Conservation (phyloP, 768 basidiomycete genomes). For the Paxillus ammoniavirescens region DNA sequence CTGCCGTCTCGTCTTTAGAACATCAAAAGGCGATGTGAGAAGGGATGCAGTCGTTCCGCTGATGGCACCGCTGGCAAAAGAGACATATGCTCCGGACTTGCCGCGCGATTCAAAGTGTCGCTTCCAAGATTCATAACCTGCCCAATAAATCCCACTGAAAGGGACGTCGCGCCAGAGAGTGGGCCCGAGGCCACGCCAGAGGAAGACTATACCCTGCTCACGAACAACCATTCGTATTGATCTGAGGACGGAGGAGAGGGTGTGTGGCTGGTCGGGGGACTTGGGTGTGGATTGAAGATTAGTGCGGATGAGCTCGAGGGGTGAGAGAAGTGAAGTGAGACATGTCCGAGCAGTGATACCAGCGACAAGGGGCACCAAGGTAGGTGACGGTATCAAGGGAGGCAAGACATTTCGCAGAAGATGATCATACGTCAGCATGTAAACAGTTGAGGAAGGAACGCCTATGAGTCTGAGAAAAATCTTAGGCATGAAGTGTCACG, state of each 20-base stretch:
- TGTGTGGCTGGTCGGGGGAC: slow-evolving; percentile 69
- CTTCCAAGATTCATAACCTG: slow-evolving; percentile 87
- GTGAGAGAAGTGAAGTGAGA: slow-evolving; percentile 78
- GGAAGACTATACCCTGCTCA: slow-evolving; percentile 59
- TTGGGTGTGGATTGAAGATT: slow-evolving; percentile 87
- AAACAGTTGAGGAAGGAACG: slow-evolving; percentile 87
- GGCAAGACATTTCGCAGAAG: slow-evolving; percentile 66
- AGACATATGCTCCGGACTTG: slow-evolving; percentile 58
- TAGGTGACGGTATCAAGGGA: slow-evolving; percentile 50
- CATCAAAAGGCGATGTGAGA: slow-evolving; percentile 93
- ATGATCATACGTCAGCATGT: slow-evolving; percentile 96
- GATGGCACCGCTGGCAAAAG: slow-evolving; percentile 87
- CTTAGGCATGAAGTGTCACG: slow-evolving; percentile 8
- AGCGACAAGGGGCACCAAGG: slow-evolving; percentile 68
- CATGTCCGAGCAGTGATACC: slow-evolving; percentile 81
- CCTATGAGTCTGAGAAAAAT: slow-evolving; percentile 65
- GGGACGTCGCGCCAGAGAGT: slow-evolving; percentile 98
- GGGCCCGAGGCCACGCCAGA: slow-evolving; percentile 91
- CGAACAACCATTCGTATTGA: slow-evolving; percentile 61
- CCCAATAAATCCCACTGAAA: slow-evolving; percentile 97
- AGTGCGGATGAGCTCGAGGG: slow-evolving; percentile 90
- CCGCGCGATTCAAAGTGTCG: slow-evolving; percentile 51
- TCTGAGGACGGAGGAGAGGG: slow-evolving; percentile 68
- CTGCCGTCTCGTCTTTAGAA: slow-evolving; percentile 92
- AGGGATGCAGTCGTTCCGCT: slow-evolving; percentile 87